Evolutionary conservation across 2,329 filamentous ascomycete species (phyloP).

Genomic region (Plectosphaerella cucumerina): DNA sequence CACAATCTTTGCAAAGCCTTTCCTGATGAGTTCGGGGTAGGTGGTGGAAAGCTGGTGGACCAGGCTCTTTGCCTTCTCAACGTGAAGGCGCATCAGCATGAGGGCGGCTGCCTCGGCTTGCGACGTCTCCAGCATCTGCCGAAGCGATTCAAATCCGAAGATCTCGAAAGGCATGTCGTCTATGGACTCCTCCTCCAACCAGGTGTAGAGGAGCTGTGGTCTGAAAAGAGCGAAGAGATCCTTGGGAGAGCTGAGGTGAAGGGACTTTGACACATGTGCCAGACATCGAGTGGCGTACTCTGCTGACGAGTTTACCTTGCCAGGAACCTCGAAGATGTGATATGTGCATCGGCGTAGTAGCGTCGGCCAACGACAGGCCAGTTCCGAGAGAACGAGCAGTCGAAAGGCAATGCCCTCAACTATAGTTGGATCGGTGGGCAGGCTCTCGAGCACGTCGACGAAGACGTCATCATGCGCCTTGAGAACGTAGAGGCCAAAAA

Average conservation of each 20-base stretch:
- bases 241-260: constrained; percentile 62
- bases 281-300: constrained; percentile 73
- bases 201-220: constrained; percentile 86
- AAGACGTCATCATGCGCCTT: constrained; percentile 81
- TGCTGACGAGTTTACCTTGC: constrained; percentile 60
- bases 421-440: constrained; percentile 70
- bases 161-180: constrained; percentile 77
- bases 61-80: constrained; percentile 57
- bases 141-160: constrained; percentile 71
- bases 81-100: constrained; percentile 75
- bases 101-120: constrained; percentile 77
- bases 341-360: constrained; percentile 84
- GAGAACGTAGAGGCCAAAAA: constrained; percentile 82
- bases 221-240: constrained; percentile 81
- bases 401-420: constrained; percentile 82
- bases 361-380: constrained; percentile 83
- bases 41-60: constrained; percentile 51
- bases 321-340: constrained; percentile 88
- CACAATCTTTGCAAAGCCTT: constrained; percentile 71
- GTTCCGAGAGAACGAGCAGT: constrained; percentile 67
- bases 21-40: constrained; percentile 54
- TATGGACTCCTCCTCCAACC: constrained; percentile 67
- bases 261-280: constrained; percentile 55
- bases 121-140: constrained; percentile 64
- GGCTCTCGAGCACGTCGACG: constrained; percentile 71